These are phyloP conservation scores for Jacaranda mimosifolia DNA, from an alignment of 257 asterid genomes.

Conservation along the genomic window DNA sequence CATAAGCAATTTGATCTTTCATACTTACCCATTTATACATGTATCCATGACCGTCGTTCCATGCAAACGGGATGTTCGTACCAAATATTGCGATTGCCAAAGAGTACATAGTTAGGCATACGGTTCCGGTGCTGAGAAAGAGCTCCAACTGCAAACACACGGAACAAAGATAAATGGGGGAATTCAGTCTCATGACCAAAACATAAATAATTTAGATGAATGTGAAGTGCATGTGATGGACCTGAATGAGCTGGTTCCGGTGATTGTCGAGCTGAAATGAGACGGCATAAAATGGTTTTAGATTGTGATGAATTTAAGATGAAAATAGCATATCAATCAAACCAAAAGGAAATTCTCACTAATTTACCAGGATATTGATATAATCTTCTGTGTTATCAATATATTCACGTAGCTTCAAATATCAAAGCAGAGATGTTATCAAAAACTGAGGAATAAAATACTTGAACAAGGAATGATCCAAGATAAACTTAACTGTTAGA, in stretches of 20 bases:
- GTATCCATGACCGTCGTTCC: constrained; percentile 65
- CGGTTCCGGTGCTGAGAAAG: constrained; percentile 85
- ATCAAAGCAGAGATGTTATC: not conserved
- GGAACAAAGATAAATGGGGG: not conserved
- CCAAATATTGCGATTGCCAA: constrained; percentile 83
- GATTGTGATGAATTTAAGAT: not conserved
- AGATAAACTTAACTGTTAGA: too few species aligned
- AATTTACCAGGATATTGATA: constrained; percentile 86
- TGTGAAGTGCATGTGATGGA: constrained; percentile 26
- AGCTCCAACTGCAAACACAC: constrained; percentile 75
- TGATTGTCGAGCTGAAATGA: constrained; percentile 88
- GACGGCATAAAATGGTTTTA: constrained; percentile 11
- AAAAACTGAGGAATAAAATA: not conserved
- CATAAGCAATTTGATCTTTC: not conserved
- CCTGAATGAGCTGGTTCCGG: constrained; percentile 98
- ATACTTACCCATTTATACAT: constrained; percentile 89
- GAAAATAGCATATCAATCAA: not conserved
- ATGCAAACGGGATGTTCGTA: constrained; percentile 88
- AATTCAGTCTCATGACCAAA: not conserved
- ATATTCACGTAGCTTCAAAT: constrained; percentile 85
- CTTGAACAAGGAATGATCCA: not conserved
- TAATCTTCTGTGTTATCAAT: constrained; percentile 95
- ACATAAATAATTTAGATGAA: too few species aligned
- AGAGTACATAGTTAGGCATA: constrained; percentile 63
- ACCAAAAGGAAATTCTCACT: not conserved